These are phyloP conservation scores for Aristolochia contorta DNA, from an alignment of 164 flowering plant genomes.

Conservation along the genomic window DNA sequence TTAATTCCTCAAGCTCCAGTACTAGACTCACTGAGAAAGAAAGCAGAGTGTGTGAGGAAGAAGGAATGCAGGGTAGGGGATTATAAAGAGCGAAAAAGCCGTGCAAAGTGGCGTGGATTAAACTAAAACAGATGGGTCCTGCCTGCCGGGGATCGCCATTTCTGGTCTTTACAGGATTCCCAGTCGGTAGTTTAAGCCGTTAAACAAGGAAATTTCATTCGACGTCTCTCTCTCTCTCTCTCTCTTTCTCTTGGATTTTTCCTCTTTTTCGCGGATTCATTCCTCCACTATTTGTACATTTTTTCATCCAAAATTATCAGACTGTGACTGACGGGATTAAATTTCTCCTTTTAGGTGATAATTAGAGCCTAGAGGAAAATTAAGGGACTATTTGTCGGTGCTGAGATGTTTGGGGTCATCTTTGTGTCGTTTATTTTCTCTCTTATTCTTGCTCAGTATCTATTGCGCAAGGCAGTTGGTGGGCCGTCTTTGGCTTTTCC, in stretches of 20 bases:
- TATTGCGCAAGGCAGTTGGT: no score
- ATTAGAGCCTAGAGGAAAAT: no score
- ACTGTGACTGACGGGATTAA: no score
- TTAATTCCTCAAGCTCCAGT: neutral
- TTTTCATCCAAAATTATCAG: no score
- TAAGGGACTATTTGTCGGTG: no score
- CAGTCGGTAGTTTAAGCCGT: constrained; percentile 25
- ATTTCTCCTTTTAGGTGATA: no score
- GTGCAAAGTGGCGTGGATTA: constrained; percentile 25
- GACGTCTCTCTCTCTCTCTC: neutral
- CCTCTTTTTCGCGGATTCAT: neutral
- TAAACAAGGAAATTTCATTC: constrained; percentile 14
- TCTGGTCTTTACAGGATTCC: constrained; percentile 14
- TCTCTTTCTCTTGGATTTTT: neutral
- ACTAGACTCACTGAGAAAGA: neutral
- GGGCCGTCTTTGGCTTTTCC: no score
- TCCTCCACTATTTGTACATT: neutral
- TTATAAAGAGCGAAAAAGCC: constrained; percentile 26
- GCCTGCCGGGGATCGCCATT: constrained; percentile 28
- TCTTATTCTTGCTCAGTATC: no score
- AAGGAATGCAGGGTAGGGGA: constrained; percentile 2
- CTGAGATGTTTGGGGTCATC: no score
- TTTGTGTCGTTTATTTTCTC: no score
- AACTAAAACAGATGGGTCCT: constrained; percentile 29
- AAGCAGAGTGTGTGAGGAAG: neutral